Evolutionary conservation across 306 rosid genomes (phyloP).

Genomic region (Senna siamea): DNA sequence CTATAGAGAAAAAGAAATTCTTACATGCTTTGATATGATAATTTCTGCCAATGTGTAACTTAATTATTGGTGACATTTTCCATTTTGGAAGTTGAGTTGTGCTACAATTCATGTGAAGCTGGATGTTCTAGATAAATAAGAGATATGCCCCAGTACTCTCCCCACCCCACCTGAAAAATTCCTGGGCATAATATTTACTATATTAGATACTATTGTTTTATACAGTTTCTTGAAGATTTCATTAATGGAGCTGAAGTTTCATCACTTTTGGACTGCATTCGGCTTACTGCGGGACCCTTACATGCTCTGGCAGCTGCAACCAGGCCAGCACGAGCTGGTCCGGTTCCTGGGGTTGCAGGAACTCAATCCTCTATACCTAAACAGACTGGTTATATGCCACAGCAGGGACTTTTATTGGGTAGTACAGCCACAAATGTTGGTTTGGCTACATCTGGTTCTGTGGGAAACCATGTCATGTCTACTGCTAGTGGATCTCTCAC

Average conservation of each 20-base stretch:
- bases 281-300: conserved; percentile 95
- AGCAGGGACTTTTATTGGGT: conserved; percentile 68
- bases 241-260: conserved; percentile 97
- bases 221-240: conserved; percentile 94
- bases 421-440: conserved; percentile 53
- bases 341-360: conserved; percentile 73
- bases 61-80: conserved; percentile 18
- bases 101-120: conserved; percentile 32
- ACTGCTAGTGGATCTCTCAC: conserved; percentile 51
- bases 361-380: conserved; percentile 74
- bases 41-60: conserved; percentile 25
- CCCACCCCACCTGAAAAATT: not conserved
- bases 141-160: not conserved
- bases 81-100: conserved; percentile 19
- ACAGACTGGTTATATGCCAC: conserved; percentile 63
- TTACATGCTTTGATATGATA: not conserved
- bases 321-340: conserved; percentile 94
- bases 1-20: too few species aligned
- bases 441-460: conserved; percentile 60
- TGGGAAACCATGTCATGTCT: conserved; percentile 58
- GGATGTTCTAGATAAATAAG: not conserved
- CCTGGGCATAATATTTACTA: conserved; percentile 17
- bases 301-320: conserved; percentile 97
- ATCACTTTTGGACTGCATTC: conserved; percentile 93
- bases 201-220: too few species aligned